These are phyloP conservation scores for Vicia faba DNA, from an alignment of 306 rosid species.

Conservation along the genomic window DNA sequence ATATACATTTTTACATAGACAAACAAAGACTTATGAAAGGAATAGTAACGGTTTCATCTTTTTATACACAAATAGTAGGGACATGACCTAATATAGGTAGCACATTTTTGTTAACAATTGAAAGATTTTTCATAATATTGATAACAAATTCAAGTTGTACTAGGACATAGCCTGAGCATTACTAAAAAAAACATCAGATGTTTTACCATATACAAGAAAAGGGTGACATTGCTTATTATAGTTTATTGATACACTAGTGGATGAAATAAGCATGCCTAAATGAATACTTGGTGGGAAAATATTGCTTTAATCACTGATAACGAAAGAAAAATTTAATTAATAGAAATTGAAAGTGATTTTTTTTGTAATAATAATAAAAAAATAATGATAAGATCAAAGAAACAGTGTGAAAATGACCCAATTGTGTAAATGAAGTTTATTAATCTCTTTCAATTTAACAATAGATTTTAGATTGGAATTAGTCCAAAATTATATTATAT, in stretches of 20 bases:
- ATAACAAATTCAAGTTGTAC: slow-evolving; percentile 37
- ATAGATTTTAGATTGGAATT: no score
- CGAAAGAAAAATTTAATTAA: slow-evolving; percentile 15
- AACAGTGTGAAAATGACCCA: slow-evolving; percentile 55
- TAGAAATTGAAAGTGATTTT: not conserved
- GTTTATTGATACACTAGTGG: not conserved
- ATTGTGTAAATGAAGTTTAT: not conserved
- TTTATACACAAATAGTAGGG: slow-evolving; percentile 25
- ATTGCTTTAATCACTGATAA: slow-evolving; percentile 36
- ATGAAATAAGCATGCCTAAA: slow-evolving; percentile 41
- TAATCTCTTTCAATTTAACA: not conserved
- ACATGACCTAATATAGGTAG: slow-evolving; percentile 39
- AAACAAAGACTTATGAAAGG: slow-evolving; percentile 5
- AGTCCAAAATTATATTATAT: no score
- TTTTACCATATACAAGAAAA: slow-evolving; percentile 20
- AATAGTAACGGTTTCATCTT: slow-evolving; percentile 10
- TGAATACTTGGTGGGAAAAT: slow-evolving; percentile 17
- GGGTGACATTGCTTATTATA: not conserved
- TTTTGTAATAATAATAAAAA: not conserved
- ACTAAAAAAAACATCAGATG: slow-evolving; percentile 33
- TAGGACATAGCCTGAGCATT: slow-evolving; percentile 39
- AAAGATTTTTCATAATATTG: slow-evolving; percentile 27
- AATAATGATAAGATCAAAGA: slow-evolving; percentile 56
- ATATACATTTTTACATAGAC: slow-evolving; percentile 24
- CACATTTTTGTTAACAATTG: slow-evolving; percentile 36